Evolutionary conservation across 352 stramenopile species (phyloP).

Genomic region (Phytophthora pisi): DNA sequence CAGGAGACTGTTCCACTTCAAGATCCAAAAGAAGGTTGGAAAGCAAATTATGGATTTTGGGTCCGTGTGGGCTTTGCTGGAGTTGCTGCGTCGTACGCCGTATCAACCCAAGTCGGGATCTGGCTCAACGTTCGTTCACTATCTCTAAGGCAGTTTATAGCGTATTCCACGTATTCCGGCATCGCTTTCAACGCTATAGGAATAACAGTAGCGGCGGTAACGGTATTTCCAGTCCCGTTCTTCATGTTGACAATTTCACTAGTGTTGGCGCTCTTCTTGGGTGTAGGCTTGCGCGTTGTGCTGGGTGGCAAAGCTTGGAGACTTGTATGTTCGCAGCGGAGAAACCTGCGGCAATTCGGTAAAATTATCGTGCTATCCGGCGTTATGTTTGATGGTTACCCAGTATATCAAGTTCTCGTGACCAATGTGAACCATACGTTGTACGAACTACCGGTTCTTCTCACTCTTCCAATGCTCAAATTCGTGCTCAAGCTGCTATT

Average conservation of each 20-base stretch:
- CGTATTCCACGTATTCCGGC: neutral
- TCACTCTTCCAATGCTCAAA: conserved; percentile 4
- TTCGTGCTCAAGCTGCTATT: neutral
- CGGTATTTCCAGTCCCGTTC: conserved; percentile 12
- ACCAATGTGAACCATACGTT: neutral
- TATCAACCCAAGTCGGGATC: neutral
- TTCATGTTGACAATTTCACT: neutral
- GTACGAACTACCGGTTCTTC: conserved; percentile 10
- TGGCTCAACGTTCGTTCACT: neutral
- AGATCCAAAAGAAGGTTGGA: neutral
- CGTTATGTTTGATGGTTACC: conserved; percentile 3
- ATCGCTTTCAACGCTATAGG: neutral
- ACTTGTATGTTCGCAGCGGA: neutral
- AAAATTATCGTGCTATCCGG: neutral
- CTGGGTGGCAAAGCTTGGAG: neutral
- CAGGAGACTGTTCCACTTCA: neutral
- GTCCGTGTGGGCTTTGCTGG: neutral
- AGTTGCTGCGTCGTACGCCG: neutral
- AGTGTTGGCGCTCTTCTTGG: neutral
- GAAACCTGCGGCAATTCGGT: neutral
- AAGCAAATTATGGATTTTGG: neutral
- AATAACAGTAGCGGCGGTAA: neutral
- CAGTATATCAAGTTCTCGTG: conserved; percentile 12
- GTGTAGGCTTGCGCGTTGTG: neutral
- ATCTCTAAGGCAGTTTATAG: neutral